Base-by-base conservation (phyloP, 2,329 filamentous ascomycete genomes). In the Aspergillus versicolor region DNA sequence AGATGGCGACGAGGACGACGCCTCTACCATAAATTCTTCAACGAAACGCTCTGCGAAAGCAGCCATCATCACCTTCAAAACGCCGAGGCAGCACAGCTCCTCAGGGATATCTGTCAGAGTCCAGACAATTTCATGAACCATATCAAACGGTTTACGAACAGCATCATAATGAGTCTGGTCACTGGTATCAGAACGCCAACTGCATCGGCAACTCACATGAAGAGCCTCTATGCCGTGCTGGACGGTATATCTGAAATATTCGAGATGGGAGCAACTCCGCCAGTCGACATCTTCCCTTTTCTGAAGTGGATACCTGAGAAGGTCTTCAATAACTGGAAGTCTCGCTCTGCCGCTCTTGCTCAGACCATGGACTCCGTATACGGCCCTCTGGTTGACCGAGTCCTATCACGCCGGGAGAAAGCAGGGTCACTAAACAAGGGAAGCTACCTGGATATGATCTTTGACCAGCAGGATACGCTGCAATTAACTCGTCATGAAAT, bases 81-180 rank as follows among this genome's bases (percentile, higher is more conserved):
- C 54, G 81, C 81, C 0, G 81, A 84, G 63, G 75, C 75, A 0
- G 67, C 68, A 2, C 79, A 82, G 64, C 75, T 82, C 70, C 56
- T 82, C 4, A 63, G 68, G 9, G 81, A 83, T 60, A 78, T 77
- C 58, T 56, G 78, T 15, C 45, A 69, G 0, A 55, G 66, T 0
- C 79, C 80, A 0, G 69, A 74, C 24, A 57, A 77, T n/a, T 72
- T 76, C 45, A 81, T 81, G 77, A 54, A 71, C 30, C 79, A 82
- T 61, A 74, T 79, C 0, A 77, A 78, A 60, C 69, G 81, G 3
- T 81, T 74, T 57, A 79, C 73, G 49, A 82, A 83, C 59, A 81
- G 77, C 57, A 75, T 82, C 52, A 79, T 71, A 24, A 81, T 77
- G 69, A 73, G 68, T 41, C 62, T 79, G n/a, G 21, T 46, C 17